Conservation (phyloP, 177 flowering plant genomes). For the Vitis hybrid region DNA sequence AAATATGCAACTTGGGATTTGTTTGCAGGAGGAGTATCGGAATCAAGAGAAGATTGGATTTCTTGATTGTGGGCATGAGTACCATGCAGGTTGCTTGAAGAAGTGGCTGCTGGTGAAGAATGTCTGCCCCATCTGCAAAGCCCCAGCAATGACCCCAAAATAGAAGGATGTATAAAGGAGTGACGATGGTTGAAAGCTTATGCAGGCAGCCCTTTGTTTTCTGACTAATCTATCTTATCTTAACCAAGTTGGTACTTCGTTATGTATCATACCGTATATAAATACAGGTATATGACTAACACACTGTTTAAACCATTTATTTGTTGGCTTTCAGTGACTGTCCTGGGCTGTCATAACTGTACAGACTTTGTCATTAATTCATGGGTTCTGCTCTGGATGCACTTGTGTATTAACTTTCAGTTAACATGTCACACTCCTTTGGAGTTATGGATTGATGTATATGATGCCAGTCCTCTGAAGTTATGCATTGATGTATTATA, state of each 20-base stretch:
- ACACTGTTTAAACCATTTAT: slow-evolving; percentile 13
- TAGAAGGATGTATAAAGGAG: slow-evolving; percentile 4
- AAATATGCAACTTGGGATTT: background rate
- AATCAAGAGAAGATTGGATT: slow-evolving; percentile 28
- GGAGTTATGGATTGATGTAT: background rate
- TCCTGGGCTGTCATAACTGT: slow-evolving; percentile 10
- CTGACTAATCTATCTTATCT: background rate
- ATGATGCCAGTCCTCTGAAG: no score
- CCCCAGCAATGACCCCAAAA: slow-evolving; percentile 20
- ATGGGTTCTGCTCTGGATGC: background rate
- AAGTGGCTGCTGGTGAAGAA: slow-evolving; percentile 44
- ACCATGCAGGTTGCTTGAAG: slow-evolving; percentile 37
- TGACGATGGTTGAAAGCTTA: background rate
- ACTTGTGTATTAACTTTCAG: background rate
- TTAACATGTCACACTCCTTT: background rate
- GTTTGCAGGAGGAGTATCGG: slow-evolving; percentile 27
- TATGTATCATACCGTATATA: slow-evolving; percentile 9
- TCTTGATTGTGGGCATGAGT: slow-evolving; percentile 41
- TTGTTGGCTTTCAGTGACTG: slow-evolving; percentile 15
- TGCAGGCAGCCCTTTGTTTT: no score
- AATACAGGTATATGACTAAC: slow-evolving; percentile 14
- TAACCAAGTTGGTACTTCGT: slow-evolving; percentile 4
- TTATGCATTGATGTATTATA: no score
- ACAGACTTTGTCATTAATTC: slow-evolving; percentile 14
- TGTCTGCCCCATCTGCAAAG: slow-evolving; percentile 46